Evolutionary conservation across 805 yeast genomes (phyloP).

Genomic region (Zygosaccharomyces rouxii): DNA sequence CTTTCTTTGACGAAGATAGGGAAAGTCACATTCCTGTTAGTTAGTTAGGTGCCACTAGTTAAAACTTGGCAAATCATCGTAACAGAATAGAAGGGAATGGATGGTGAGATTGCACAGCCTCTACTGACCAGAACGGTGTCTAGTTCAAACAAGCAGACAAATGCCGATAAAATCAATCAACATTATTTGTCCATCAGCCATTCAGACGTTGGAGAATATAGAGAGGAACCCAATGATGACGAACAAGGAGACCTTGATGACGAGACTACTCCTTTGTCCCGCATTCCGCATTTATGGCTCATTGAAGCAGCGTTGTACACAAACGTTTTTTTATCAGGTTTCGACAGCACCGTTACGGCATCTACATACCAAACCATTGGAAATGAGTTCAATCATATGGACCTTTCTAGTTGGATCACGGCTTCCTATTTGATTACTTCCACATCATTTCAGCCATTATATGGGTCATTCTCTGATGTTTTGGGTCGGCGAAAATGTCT

Average conservation of each 20-base stretch:
- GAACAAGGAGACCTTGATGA: conserved; percentile 10
- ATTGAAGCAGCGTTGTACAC: conserved; percentile 35
- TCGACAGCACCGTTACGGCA: conserved; percentile 48
- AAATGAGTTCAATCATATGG: conserved; percentile 36
- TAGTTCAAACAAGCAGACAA: background rate
- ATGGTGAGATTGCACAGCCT: background rate
- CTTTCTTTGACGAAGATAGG: background rate
- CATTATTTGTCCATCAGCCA: background rate
- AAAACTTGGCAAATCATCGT: no score
- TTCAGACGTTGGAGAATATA: background rate
- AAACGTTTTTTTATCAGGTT: conserved; percentile 44
- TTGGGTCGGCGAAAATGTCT: conserved; percentile 38
- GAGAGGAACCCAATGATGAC: conserved; percentile 3
- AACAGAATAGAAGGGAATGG: background rate
- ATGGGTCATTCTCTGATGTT: conserved; percentile 40
- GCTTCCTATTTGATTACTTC: conserved; percentile 40
- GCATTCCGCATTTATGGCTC: conserved; percentile 27
- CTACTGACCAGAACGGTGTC: background rate
- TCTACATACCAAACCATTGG: conserved; percentile 47
- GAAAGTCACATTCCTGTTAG: background rate
- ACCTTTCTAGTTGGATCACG: conserved; percentile 41
- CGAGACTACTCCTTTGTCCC: conserved; percentile 12
- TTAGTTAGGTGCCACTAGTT: no score
- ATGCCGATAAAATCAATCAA: background rate
- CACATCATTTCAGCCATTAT: conserved; percentile 41